Conservation (phyloP, 2,329 filamentous ascomycete genomes). For the Cryphonectria nitschkei region DNA sequence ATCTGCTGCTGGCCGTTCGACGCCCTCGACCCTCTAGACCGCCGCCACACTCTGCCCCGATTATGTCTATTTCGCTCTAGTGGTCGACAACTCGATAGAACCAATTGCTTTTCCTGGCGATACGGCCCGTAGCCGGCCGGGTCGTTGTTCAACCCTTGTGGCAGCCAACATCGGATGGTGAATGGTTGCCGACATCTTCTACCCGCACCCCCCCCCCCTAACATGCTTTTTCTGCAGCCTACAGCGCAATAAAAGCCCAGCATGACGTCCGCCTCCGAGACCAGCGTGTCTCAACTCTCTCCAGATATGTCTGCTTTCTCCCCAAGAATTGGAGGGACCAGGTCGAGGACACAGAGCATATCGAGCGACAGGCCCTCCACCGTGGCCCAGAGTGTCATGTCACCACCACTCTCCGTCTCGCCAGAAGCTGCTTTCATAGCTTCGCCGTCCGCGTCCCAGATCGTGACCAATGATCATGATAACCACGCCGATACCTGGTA, state of each 20-base stretch:
- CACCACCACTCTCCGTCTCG: conserved; percentile 69
- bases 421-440: conserved; percentile 89
- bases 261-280: conserved; percentile 25
- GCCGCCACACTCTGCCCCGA: conserved; percentile 1
- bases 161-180: conserved; percentile 7
- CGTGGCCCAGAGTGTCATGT: conserved; percentile 60
- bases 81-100: conserved; percentile 3
- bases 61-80: background rate
- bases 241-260: conserved; percentile 23
- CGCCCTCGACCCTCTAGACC: conserved; percentile 7
- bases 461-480: conserved; percentile 87
- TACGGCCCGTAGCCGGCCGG: conserved; percentile 23
- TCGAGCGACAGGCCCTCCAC: conserved; percentile 73
- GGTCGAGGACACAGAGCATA: conserved; percentile 63
- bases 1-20: conserved; percentile 14
- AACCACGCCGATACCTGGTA: conserved; percentile 71
- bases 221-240: conserved; percentile 16
- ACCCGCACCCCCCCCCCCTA: conserved; percentile 1
- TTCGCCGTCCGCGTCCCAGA: conserved; percentile 83
- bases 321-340: conserved; percentile 29
- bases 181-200: conserved; percentile 21
- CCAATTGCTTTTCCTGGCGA: conserved; percentile 18
- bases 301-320: conserved; percentile 20
- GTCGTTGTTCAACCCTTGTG: conserved; percentile 12
- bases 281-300: conserved; percentile 24